A percentile compares a stretch with the other conserved stretches of the same genome.
Evolutionary conservation across 2,329 filamentous ascomycete species (phyloP).

Genomic region (Aspergillus tamarii): DNA sequence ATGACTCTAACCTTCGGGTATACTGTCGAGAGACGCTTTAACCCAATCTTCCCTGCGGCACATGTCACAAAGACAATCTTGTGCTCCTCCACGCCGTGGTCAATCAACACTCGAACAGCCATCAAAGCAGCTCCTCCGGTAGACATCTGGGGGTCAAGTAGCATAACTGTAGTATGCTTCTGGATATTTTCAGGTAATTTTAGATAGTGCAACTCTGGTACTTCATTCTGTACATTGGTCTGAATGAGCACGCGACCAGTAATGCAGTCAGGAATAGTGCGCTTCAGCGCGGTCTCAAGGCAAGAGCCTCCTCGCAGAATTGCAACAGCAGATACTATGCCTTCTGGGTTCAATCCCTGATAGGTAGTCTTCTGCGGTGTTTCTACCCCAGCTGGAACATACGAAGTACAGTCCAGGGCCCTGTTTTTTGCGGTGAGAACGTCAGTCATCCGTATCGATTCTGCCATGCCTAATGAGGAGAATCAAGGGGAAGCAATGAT

Average conservation of each 20-base stretch:
- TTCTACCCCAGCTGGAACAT: constrained; percentile 63
- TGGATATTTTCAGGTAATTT: constrained; percentile 75
- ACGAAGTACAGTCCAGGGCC: constrained; percentile 76
- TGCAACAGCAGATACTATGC: constrained; percentile 81
- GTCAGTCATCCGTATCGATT: neutral
- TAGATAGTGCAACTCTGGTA: constrained; percentile 90
- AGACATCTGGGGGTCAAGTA: constrained; percentile 93
- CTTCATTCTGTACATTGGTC: constrained; percentile 79
- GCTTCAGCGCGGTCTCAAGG: constrained; percentile 82
- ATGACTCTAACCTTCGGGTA: constrained; percentile 88
- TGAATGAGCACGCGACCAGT: constrained; percentile 90
- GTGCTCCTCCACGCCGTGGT: constrained; percentile 84
- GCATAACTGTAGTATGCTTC: constrained; percentile 76
- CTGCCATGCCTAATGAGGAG: neutral
- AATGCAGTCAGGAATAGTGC: constrained; percentile 89
- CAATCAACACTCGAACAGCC: constrained; percentile 93
- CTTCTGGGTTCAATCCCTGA: constrained; percentile 69
- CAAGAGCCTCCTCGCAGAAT: constrained; percentile 86
- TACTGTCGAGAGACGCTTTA: constrained; percentile 83
- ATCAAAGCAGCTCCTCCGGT: constrained; percentile 85
- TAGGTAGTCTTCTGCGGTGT: constrained; percentile 75
- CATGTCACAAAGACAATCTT: constrained; percentile 93
- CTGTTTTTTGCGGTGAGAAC: constrained; percentile 48
- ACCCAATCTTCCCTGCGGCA: constrained; percentile 78
- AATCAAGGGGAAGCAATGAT: neutral